Percentiles rank a stretch among this genome's conserved stretches.
These are phyloP conservation scores for Leccinum boreale DNA, from an alignment of 768 basidiomycete species.

Conservation along the genomic window DNA sequence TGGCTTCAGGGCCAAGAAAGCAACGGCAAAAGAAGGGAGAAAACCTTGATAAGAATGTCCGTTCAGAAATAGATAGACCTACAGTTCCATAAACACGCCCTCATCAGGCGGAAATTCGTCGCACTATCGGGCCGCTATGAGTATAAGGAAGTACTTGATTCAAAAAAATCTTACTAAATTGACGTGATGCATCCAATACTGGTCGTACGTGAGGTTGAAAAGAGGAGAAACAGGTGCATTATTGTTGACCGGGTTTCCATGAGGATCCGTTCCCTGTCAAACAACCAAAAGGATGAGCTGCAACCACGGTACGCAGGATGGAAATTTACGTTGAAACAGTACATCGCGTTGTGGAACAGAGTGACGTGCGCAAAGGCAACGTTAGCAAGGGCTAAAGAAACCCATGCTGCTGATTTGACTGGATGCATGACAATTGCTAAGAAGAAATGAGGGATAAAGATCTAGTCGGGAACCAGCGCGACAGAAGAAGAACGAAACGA, in stretches of 20 bases:
- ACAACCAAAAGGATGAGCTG: not conserved
- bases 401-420: constrained; percentile 1
- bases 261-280: not conserved
- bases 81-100: constrained; percentile 7
- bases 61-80: not conserved
- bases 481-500: not conserved
- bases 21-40: not conserved
- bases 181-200: constrained; percentile 6
- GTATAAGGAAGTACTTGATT: not conserved
- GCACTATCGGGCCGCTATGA: constrained; percentile 4
- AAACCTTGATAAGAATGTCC: not conserved
- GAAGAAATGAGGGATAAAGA: not conserved
- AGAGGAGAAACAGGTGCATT: not conserved
- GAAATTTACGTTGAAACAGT: constrained; percentile 3
- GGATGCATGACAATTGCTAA: not conserved
- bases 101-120: not conserved
- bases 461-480: constrained; percentile 7
- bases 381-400: constrained; percentile 8
- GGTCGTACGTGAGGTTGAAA: not conserved
- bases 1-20: not conserved
- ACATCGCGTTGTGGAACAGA: constrained; percentile 8
- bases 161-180: constrained; percentile 1
- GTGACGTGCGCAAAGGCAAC: constrained; percentile 6
- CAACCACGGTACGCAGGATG: not conserved
- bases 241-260: not conserved